These are phyloP conservation scores for Zygoascus sp. DNA, from an alignment of 1,139 yeast genomes.

Conservation along the genomic window DNA sequence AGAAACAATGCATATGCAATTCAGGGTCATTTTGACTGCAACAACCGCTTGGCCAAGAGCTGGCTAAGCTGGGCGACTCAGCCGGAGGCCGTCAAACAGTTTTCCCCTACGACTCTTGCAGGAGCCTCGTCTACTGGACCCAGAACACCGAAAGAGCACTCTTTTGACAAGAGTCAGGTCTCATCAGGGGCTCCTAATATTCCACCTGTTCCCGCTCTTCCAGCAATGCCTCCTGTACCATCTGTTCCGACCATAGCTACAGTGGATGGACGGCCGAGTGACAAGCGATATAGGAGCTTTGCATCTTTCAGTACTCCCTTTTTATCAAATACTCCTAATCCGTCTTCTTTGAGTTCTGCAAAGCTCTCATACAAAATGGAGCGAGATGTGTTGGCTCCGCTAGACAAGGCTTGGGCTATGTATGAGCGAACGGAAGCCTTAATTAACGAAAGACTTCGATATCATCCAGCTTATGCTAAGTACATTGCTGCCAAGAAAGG, in stretches of 20 bases:
- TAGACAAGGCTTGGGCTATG: conserved; percentile 25
- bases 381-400: conserved; percentile 25
- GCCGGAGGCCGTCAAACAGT: conserved; percentile 5
- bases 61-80: conserved; percentile 28
- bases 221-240: neutral
- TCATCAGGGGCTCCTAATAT: neutral
- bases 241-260: neutral
- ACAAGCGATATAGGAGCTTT: conserved; percentile 23
- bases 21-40: conserved; percentile 26
- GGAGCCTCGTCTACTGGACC: neutral
- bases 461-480: conserved; percentile 23
- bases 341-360: conserved; percentile 22
- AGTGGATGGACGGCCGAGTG: neutral
- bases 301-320: conserved; percentile 27
- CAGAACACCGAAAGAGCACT: neutral
- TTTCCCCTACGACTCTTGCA: neutral
- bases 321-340: conserved; percentile 20
- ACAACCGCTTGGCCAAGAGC: conserved; percentile 23
- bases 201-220: too few relatives aligned
- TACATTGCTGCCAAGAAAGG: conserved; percentile 23
- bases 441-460: conserved; percentile 23
- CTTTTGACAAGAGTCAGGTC: neutral
- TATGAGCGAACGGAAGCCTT: conserved; percentile 24
- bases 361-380: conserved; percentile 24
- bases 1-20: conserved; percentile 20